A percentile compares a stretch with the other conserved stretches of the same genome.
These are phyloP conservation scores for Neofusicoccum laricinum DNA, from an alignment of 2,329 filamentous ascomycete genomes.

Conservation along the genomic window DNA sequence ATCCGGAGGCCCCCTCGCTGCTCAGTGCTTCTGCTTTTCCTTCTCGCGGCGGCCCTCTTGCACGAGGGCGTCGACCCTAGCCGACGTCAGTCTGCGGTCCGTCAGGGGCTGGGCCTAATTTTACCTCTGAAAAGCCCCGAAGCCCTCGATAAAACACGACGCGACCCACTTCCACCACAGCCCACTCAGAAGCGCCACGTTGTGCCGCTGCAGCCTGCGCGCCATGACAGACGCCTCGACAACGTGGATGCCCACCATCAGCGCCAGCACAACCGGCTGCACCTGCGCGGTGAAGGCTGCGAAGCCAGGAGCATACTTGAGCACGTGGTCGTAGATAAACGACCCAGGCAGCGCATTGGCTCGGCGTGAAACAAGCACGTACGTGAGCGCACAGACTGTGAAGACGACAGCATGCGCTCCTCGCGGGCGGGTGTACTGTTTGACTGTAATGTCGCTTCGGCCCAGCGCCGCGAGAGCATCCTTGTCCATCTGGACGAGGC, in stretches of 20 bases:
- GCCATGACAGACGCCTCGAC: slow-evolving; percentile 57
- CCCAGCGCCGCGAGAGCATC: slow-evolving; percentile 59
- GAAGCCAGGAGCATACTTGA: slow-evolving; percentile 54
- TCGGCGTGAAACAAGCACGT: slow-evolving; percentile 28
- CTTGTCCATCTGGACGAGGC: slow-evolving; percentile 71
- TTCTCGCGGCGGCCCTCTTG: slow-evolving; percentile 28
- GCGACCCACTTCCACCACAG: slow-evolving; percentile 56
- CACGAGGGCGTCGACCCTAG: slow-evolving; percentile 15
- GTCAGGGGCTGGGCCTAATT: slow-evolving; percentile 13
- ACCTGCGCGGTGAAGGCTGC: slow-evolving; percentile 57
- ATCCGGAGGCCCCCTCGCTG: background rate
- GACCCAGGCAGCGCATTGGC: slow-evolving; percentile 35
- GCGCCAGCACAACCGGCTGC: slow-evolving; percentile 56
- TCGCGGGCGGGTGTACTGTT: slow-evolving; percentile 50
- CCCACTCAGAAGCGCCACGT: slow-evolving; percentile 46
- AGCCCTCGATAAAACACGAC: slow-evolving; percentile 53
- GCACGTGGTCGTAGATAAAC: slow-evolving; percentile 38
- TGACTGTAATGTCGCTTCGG: slow-evolving; percentile 55
- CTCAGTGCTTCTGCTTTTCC: slow-evolving; percentile 39
- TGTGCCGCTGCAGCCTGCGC: slow-evolving; percentile 48
- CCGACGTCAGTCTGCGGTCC: background rate
- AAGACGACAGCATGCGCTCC: slow-evolving; percentile 56
- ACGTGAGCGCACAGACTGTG: slow-evolving; percentile 36
- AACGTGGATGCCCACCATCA: slow-evolving; percentile 63
- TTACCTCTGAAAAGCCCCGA: slow-evolving; percentile 45